These are phyloP conservation scores for Tylopilus sp. DNA, from an alignment of 1,284 basidiomycete species.

Conservation along the genomic window DNA sequence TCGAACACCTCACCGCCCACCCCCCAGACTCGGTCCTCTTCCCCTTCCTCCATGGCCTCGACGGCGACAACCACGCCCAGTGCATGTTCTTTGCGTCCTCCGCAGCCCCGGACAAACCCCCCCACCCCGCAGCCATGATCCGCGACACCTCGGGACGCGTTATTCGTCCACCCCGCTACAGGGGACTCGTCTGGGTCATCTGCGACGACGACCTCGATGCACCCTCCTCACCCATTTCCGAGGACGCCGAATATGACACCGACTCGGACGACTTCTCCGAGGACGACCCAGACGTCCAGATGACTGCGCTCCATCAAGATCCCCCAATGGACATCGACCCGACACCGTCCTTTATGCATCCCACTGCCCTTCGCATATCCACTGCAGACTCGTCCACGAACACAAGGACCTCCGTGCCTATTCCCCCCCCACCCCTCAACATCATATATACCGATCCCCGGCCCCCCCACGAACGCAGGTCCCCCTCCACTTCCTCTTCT, in stretches of 20 bases:
- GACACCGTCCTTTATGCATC: constrained; percentile 50
- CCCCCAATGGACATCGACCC: constrained; percentile 31
- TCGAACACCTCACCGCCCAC: constrained; percentile 61
- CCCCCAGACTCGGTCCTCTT: constrained; percentile 77
- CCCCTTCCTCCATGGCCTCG: constrained; percentile 81
- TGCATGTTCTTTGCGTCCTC: constrained; percentile 69
- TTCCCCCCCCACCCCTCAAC: constrained; percentile 18
- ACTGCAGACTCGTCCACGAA: constrained; percentile 19
- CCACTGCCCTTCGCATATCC: constrained; percentile 45
- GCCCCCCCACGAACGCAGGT: constrained; percentile 19
- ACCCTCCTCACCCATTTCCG: constrained; percentile 18
- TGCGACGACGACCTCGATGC: constrained; percentile 60
- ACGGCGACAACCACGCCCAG: constrained; percentile 74
- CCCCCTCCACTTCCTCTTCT: constrained; percentile 20
- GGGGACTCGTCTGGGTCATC: constrained; percentile 75
- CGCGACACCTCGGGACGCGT: constrained; percentile 24
- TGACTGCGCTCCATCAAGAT: constrained; percentile 30
- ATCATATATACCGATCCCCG: constrained; percentile 12
- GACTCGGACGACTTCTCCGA: constrained; percentile 41
- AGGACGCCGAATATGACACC: constrained; percentile 38
- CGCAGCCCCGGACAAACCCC: constrained; percentile 18
- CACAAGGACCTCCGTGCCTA: constrained; percentile 19
- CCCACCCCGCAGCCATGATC: constrained; percentile 23
- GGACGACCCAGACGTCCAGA: constrained; percentile 31
- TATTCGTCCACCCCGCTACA: constrained; percentile 44